These are phyloP conservation scores for Debaryomyces fabryi DNA, from an alignment of 1,139 yeast genomes.

Conservation along the genomic window DNA sequence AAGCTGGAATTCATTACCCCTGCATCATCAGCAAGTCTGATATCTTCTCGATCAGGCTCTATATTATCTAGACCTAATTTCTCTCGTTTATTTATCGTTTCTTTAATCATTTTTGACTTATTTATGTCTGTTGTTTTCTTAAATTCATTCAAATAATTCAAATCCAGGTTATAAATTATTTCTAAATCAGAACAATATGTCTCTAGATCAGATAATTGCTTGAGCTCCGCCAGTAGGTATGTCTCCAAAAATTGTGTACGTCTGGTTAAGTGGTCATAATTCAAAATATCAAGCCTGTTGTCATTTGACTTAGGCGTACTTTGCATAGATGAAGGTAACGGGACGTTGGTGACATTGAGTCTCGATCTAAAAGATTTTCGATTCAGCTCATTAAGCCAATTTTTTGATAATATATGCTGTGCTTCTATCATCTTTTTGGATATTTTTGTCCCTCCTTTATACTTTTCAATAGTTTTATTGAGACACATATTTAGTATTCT, in stretches of 20 bases:
- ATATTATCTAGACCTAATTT: slow-evolving; percentile 13
- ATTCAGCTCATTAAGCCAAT: slow-evolving; percentile 33
- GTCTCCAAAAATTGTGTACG: slow-evolving; percentile 40
- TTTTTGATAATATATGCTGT: slow-evolving; percentile 29
- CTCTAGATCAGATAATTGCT: slow-evolving; percentile 41
- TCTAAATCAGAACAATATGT: slow-evolving; percentile 27
- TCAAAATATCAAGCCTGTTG: slow-evolving; percentile 32
- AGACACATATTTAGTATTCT: slow-evolving; percentile 34
- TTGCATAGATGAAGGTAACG: slow-evolving; percentile 28
- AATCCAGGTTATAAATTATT: slow-evolving; percentile 33
- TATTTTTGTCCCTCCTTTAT: slow-evolving; percentile 15
- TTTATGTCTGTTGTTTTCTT: slow-evolving; percentile 18
- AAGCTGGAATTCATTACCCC: slow-evolving; percentile 16
- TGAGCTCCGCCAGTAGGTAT: slow-evolving; percentile 44
- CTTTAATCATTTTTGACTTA: slow-evolving; percentile 13
- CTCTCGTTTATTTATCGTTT: slow-evolving; percentile 13
- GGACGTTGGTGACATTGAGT: slow-evolving; percentile 37
- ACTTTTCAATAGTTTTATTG: slow-evolving; percentile 34
- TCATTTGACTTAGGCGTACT: slow-evolving; percentile 14
- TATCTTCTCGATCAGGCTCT: slow-evolving; percentile 9
- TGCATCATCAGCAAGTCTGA: slow-evolving; percentile 6
- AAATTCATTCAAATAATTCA: slow-evolving; percentile 34
- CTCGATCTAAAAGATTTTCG: slow-evolving; percentile 36
- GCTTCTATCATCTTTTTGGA: slow-evolving; percentile 28
- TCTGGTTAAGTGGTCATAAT: slow-evolving; percentile 33